Base-by-base conservation (phyloP, 352 stramenopile species). In the Globisporangium cederbergense region DNA sequence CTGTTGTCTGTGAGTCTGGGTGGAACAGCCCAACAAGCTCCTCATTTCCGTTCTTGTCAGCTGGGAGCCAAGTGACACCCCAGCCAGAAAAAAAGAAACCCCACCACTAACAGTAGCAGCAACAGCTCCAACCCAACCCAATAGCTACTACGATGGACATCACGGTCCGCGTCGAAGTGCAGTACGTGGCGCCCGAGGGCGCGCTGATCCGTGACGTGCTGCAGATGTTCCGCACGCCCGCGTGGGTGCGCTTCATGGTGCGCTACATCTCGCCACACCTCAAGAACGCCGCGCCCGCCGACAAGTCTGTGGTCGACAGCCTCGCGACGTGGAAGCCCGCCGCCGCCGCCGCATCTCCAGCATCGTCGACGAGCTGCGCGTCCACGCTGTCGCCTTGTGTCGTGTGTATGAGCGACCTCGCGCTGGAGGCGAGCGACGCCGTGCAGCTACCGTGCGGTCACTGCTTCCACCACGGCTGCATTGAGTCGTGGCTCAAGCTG, bases 401-500 rank as follows among this genome's bases (percentile, higher is more conserved):
- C 6, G 97, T 99, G 62, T 99, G 96, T 75, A 85, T 99, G 38
- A 91, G 79, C 56, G 90, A 97, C 49, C 91, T 79, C 45, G 43
- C 25, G 46, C 58, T 66, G n/a, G 60, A 93, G 57, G 81, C 93
- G 65, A 75, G 94, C 18, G 68, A 70, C 36, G 77, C 94, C 18
- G 85, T 96, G 42, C 68, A 79, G 50, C 76, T 98, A 40, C 90
- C 93, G 14, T 99, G 95, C 69, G 79, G 83, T 50, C 96, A 99
- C 77, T 68, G 89, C 46, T 99, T 98, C 75, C 96, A 99, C 71
- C 69, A 90, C 30, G 75, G 83, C 46, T 99, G 96, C 78, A 91
- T 99, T 65, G 69, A 88, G 45, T 91, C 84, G 43, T 99, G 96
- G 96, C 90, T 98, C 45, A 79, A 91, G 62, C 91, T 96, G 59